Base-by-base conservation (phyloP, 257 asterid species). In the Verbascum thapsus region DNA sequence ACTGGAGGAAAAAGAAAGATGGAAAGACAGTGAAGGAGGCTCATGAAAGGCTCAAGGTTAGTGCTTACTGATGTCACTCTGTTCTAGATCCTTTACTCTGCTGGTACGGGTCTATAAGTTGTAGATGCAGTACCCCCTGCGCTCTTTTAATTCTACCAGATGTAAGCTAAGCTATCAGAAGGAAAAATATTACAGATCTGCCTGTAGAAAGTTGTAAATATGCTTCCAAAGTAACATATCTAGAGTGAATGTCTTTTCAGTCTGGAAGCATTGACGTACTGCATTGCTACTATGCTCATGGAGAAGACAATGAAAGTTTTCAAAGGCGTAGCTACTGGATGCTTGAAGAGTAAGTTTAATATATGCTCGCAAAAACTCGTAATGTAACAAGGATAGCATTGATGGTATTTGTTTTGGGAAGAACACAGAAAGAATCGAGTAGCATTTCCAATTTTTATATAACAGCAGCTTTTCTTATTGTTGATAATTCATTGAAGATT, bases 311-410 rank as follows among this genome's bases (percentile, higher is more conserved):
- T 12, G 91, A 84, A 65, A 86, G 80, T 78, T 91, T 88, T 63
- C 98, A 88, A 76, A 79, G 98, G 74, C 98, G 98, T 76, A 81
- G 95, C 83, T 91, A 88, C 68, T 91, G 98, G 98, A 77, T 91
- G 96, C 98, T 91, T 62, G 98, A 86, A 80, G 96, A 88, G 96
- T 91, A 78, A 74, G 96, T 79, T 70, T 52, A 17, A 51, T 10
- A 56, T 44, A 26, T 66, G 10, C 65, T 62, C 39, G 16, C 15
- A 9, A 30, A 15, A 1, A 40, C 64, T 58, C 17, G 18, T 10
- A 19, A 6, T 40, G 11, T 41, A 19, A 18, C 5, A 10, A 42
- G 5, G 53, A 42, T 22, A 8, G n/a, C 47, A 19, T 40, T 58
- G 51, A 58, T 40, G 9, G 20, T 7, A 19, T 39, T 19, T 26